Percentiles rank a stretch among this genome's conserved stretches.
Evolutionary conservation across 2,329 filamentous ascomycete genomes (phyloP).

Genomic region (Neoscytalidium dimidiatum): DNA sequence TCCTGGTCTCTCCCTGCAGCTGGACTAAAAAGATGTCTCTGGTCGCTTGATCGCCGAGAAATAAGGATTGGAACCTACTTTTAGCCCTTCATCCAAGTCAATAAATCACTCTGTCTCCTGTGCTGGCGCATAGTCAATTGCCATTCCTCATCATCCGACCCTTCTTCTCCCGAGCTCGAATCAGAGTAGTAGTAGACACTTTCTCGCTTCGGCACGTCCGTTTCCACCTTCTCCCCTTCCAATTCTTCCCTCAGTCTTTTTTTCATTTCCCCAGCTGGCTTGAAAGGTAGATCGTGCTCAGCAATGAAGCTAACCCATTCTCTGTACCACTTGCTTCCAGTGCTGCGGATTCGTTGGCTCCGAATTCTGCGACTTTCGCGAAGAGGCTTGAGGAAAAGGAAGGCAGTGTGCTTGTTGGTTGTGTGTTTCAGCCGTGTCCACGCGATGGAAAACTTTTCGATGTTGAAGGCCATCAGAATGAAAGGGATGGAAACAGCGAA

Average conservation of each 20-base stretch:
- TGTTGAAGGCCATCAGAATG: conserved; percentile 47
- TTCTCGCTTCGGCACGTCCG: background rate
- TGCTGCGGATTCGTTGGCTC: background rate
- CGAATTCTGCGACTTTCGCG: background rate
- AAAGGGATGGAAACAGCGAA: conserved; percentile 56
- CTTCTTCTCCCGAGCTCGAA: background rate
- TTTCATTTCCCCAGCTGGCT: background rate
- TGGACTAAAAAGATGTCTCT: too few species aligned
- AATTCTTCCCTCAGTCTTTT: background rate
- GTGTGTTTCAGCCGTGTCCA: conserved; percentile 3
- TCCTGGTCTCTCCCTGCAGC: too few species aligned
- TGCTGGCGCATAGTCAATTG: background rate
- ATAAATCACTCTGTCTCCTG: background rate
- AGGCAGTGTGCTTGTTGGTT: background rate
- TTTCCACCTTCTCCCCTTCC: background rate
- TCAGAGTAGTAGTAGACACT: background rate
- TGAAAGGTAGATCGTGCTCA: background rate
- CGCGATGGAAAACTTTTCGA: conserved; percentile 38
- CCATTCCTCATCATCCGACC: background rate
- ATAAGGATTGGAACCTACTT: too few species aligned
- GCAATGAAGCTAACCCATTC: background rate
- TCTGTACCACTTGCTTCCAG: background rate
- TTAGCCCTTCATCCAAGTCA: background rate
- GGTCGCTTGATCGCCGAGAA: too few species aligned
- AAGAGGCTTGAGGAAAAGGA: background rate